Evolutionary conservation across 768 basidiomycete genomes (phyloP).

Genomic region (Tricholoma bakamatsutake): DNA sequence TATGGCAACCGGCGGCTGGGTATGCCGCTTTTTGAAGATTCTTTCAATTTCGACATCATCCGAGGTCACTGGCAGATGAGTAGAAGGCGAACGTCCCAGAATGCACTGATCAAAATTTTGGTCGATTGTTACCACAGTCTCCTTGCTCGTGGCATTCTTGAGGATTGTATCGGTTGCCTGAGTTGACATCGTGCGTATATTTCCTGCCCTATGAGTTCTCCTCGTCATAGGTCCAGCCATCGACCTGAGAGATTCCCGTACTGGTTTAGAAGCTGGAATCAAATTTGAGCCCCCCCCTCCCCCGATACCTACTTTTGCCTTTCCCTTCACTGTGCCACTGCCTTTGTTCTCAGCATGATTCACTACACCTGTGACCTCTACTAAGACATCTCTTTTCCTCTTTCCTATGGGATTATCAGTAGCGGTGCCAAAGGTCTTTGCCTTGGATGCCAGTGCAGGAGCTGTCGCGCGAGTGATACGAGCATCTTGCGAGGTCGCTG

Average conservation of each 20-base stretch:
- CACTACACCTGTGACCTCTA: constrained; percentile 54
- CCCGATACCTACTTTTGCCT: constrained; percentile 34
- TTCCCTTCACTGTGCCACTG: constrained; percentile 34
- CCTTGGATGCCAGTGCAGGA: constrained; percentile 36
- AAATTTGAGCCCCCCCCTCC: constrained; percentile 16
- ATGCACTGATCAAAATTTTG: not conserved
- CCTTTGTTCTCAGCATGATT: constrained; percentile 18
- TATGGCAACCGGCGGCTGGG: constrained; percentile 32
- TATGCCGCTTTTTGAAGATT: constrained; percentile 59
- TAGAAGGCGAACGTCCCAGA: not conserved
- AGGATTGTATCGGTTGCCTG: not conserved
- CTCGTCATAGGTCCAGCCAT: constrained; percentile 23
- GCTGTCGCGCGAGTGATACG: constrained; percentile 29
- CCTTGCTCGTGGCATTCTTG: not conserved
- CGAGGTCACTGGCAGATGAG: constrained; percentile 11
- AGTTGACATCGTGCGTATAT: constrained; percentile 6
- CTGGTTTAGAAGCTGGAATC: constrained; percentile 15
- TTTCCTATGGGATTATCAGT: constrained; percentile 47
- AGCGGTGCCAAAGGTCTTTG: constrained; percentile 20
- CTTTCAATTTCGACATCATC: constrained; percentile 43
- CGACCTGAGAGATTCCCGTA: constrained; percentile 34
- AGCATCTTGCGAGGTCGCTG: constrained; percentile 27
- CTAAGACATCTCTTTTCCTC: constrained; percentile 71
- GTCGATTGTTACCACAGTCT: not conserved
- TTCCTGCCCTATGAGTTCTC: constrained; percentile 5